phyloP scores from a whole-genome alignment of 2,329 filamentous ascomycete species.

The Phyllosticta citrichinensis region DNA sequence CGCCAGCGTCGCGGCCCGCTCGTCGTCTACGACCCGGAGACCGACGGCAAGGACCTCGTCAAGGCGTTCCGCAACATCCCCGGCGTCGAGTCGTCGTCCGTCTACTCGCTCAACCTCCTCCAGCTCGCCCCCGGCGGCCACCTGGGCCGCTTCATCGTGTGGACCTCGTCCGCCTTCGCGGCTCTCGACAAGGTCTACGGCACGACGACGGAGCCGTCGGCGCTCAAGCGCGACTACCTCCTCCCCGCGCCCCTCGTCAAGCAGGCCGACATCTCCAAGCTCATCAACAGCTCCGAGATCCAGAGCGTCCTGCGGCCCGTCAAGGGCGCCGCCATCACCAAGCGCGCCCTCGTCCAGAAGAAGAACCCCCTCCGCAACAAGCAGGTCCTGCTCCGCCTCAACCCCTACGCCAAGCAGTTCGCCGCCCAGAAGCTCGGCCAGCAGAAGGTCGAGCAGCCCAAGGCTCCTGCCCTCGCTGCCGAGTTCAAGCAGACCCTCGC shows the following conservation, averaged over 20 bases:
- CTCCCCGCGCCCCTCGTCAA: constrained; percentile 85
- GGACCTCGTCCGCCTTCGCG: constrained; percentile 94
- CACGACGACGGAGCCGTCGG: constrained; percentile 76
- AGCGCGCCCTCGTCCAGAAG: constrained; percentile 90
- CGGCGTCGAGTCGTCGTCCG: constrained; percentile 92
- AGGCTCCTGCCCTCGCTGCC: constrained; percentile 47
- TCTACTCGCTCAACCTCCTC: constrained; percentile 93
- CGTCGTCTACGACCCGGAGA: constrained; percentile 92
- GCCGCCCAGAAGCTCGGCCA: constrained; percentile 74
- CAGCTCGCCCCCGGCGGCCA: constrained; percentile 98
- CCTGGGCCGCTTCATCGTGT: constrained; percentile 97
- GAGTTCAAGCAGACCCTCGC: constrained; percentile 40
- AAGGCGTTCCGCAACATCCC: constrained; percentile 97
- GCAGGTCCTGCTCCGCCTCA: constrained; percentile 96
- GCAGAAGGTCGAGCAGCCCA: constrained; percentile 52
- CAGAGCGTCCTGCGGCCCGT: constrained; percentile 89
- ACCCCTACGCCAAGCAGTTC: constrained; percentile 93
- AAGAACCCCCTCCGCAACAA: constrained; percentile 99
- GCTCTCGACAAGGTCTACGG: constrained; percentile 96
- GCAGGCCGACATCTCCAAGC: constrained; percentile 89
- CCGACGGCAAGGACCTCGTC: constrained; percentile 89
- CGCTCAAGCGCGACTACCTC: constrained; percentile 98
- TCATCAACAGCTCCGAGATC: constrained; percentile 99
- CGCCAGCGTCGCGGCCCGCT: constrained; percentile 96
- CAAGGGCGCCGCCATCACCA: constrained; percentile 82